Evolutionary conservation across 768 basidiomycete species (phyloP), one percentile per base, ranked within the genome.

Genomic region (Mycena pura): DNA sequence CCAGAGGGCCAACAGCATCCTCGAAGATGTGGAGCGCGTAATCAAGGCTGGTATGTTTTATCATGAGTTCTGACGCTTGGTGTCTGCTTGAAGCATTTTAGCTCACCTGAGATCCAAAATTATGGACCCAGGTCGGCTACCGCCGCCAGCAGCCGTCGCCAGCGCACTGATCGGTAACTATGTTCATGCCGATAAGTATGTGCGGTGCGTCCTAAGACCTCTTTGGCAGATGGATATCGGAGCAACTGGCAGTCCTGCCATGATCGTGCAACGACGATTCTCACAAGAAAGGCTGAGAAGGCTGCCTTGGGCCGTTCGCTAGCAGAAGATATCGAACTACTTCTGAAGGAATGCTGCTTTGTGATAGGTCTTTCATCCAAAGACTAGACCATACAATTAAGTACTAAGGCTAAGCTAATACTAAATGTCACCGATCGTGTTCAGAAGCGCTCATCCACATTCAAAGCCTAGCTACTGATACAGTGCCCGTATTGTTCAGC

Each of bases 251-350:
- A 50, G 22, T 5, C 29, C n/a, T 31, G 49, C 5, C 57, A 52
- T 43, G 57, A 60, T 36, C 48, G 49, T 3, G 49, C 41, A 6
- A 45, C 57, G 41, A 52, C 41, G 40, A 22, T 60, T 45, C 48
- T 60, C 24, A 17, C 31, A 6, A 50, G 49, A 32, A 60, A 60
- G 34, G 38, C 49, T 7, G 57, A 60, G 29, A 60, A 50, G 49
- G 49, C 49, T 45, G 47, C 34, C 9, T 27, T 44, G 41, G 48
- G 48, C 5, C 39, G 40, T 31, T 41, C 40, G 25, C 50, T 60
- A 13, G 57, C 49, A 17, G 21, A 44, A 21, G 57, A 60, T 10
- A 49, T 51, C 41, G 49, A 60, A 47, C 32, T 19, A 19, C 32
- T 60, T 41, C 34, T 60, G 5, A 48, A 43, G 22, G 57, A 60